phyloP scores from a whole-genome alignment of 1,284 basidiomycete genomes.

The Inonotus hispidus region DNA sequence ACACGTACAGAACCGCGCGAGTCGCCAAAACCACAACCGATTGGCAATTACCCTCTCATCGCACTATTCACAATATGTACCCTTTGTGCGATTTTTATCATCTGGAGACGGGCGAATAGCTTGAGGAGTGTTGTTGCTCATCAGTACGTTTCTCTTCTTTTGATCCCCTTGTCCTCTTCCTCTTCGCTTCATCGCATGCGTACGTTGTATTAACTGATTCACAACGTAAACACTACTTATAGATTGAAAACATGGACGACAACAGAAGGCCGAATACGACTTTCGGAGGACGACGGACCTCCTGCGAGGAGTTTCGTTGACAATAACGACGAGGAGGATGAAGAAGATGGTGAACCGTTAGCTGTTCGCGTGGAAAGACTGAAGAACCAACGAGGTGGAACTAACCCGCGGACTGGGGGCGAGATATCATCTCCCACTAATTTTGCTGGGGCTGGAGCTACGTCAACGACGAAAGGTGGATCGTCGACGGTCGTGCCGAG shows the following conservation, averaged over 20 bases:
- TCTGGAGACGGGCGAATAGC: constrained; percentile 58
- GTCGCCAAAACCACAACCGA: constrained; percentile 59
- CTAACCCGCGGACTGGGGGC: background rate
- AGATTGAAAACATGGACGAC: constrained; percentile 57
- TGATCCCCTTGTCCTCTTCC: too few species aligned
- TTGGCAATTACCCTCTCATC: constrained; percentile 49
- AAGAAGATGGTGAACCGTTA: constrained; percentile 24
- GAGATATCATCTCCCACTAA: background rate
- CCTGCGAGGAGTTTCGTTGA: constrained; percentile 58
- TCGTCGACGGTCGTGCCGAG: background rate
- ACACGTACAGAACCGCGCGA: constrained; percentile 46
- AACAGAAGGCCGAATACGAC: constrained; percentile 54
- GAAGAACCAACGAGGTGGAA: background rate
- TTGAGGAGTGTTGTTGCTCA: constrained; percentile 60
- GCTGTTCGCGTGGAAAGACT: constrained; percentile 10
- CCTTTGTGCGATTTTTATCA: constrained; percentile 52
- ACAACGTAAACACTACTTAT: background rate
- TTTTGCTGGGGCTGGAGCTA: background rate
- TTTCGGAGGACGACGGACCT: constrained; percentile 70
- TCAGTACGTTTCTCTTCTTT: constrained; percentile 39
- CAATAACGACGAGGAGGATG: constrained; percentile 53
- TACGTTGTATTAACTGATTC: too few species aligned
- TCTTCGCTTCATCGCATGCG: too few species aligned
- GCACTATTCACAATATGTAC: constrained; percentile 57
- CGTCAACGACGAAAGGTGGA: background rate